Base-by-base conservation (phyloP, 2,329 filamentous ascomycete species). In the Fusarium agapanthi region DNA sequence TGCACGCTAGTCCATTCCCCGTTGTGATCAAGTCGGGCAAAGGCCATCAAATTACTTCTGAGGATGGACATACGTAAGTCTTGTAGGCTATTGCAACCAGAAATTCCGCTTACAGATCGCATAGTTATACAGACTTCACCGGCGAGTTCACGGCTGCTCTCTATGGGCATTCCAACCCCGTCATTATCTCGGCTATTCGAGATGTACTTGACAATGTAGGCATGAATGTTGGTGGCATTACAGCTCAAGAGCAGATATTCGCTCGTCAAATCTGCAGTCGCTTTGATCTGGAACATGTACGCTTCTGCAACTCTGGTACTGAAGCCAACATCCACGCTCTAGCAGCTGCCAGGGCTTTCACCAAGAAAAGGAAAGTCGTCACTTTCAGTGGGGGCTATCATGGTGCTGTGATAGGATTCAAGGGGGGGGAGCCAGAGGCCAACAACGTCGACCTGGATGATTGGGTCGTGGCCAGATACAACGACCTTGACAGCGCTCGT, bases 271-370 rank as follows among this genome's bases (percentile, higher is more conserved):
- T 92, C n/a, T 86, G 84, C 63, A 74, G 80, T 15, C 84, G 90
- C 7, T 91, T 92, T 72, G 75, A 79, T 0, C 80, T 91, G 10
- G 88, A 90, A 12, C 83, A 84, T 18, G 80, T 91, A 7, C 84
- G 90, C 3, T 91, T 92, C 78, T 86, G 87, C 45, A 92, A 92
- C 78, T 90, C 88, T 0, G 90, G 90, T 5, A 92, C 90, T 0
- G 90, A 92, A 78, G 89, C 89, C 9, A 92, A 89, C 56, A 82
- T 89, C 10, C 87, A 90, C 75, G 89, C 89, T 6, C 76, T 92
- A 3, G 86, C 85, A 7, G 85, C 84, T 4, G 89, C 89, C 1
- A 83, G 86, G 15, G 81, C 80, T 24, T 88, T 82, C 55, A 84
- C 82, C 7, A 76, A 79, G 2, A 84, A 84, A 38, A 80, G 80